Conservation (phyloP, 306 rosid species). For the Mimosa bimucronata region DNA sequence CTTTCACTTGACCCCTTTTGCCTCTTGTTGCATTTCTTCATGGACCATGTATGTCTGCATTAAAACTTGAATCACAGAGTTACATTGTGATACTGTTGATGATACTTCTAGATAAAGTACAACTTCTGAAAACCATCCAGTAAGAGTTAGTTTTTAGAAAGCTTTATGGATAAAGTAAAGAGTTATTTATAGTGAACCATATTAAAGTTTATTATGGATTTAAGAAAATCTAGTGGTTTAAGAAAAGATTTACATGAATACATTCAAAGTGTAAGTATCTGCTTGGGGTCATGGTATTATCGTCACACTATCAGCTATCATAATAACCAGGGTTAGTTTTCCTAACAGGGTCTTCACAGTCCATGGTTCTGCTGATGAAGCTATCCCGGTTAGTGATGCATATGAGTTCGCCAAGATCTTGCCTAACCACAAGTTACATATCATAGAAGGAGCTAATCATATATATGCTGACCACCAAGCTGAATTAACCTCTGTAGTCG, state of each 20-base stretch:
- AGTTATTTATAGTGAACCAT: background rate
- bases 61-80: conserved; percentile 3
- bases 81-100: background rate
- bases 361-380: conserved; percentile 66
- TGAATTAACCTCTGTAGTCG: conserved; percentile 53
- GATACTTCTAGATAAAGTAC: background rate
- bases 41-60: background rate
- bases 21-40: conserved; percentile 8
- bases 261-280: background rate
- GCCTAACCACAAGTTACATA: conserved; percentile 70
- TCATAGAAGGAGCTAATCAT: conserved; percentile 73
- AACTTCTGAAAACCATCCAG: background rate
- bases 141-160: background rate
- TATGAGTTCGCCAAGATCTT: conserved; percentile 68
- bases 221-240: background rate
- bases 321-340: background rate
- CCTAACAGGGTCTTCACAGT: conserved; percentile 66
- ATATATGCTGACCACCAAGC: conserved; percentile 54
- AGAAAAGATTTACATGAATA: background rate
- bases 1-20: background rate
- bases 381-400: conserved; percentile 65
- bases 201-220: background rate
- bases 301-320: background rate
- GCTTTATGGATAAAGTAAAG: background rate
- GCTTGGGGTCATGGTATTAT: background rate